Evolutionary conservation across 495 filamentous ascomycete species (phyloP).

Genomic region (Hypoxylon intermedium): DNA sequence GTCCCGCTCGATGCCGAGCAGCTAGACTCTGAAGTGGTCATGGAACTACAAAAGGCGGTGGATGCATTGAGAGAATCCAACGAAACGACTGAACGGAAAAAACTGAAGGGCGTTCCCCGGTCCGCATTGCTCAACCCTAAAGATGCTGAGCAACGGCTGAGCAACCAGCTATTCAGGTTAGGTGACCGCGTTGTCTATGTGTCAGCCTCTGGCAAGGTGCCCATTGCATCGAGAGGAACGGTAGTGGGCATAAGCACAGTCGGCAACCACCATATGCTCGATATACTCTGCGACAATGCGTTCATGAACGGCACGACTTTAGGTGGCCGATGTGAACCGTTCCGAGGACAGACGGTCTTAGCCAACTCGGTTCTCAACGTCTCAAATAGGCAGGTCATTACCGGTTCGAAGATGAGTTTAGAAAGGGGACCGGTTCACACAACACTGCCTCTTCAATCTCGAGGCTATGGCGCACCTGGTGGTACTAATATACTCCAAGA

Average conservation of each 20-base stretch:
- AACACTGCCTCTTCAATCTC: slow-evolving; percentile 63
- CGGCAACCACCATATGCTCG: slow-evolving; percentile 77
- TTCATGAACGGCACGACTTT: slow-evolving; percentile 97
- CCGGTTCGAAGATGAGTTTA: slow-evolving; percentile 70
- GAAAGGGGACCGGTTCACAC: slow-evolving; percentile 65
- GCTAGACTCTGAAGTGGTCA: slow-evolving; percentile 87
- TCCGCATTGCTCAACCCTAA: slow-evolving; percentile 86
- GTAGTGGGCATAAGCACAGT: slow-evolving; percentile 91
- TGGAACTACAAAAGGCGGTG: slow-evolving; percentile 77
- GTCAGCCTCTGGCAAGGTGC: slow-evolving; percentile 91
- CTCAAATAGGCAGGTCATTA: slow-evolving; percentile 78
- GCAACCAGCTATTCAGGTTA: slow-evolving; percentile 81
- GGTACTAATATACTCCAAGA: slow-evolving; percentile 68
- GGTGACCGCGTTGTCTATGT: slow-evolving; percentile 94
- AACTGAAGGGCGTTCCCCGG: slow-evolving; percentile 78
- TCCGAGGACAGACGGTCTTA: slow-evolving; percentile 92
- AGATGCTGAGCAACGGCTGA: slow-evolving; percentile 89
- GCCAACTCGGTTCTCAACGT: slow-evolving; percentile 85
- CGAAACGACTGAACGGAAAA: slow-evolving; percentile 61
- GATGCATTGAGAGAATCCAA: slow-evolving; percentile 62
- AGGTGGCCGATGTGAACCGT: slow-evolving; percentile 88
- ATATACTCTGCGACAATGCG: slow-evolving; percentile 89
- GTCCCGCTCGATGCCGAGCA: slow-evolving; percentile 96
- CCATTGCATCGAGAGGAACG: slow-evolving; percentile 89
- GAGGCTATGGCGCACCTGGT: slow-evolving; percentile 66